Conservation (phyloP, 345 rosid genomes). For the Gossypium thurberi region DNA sequence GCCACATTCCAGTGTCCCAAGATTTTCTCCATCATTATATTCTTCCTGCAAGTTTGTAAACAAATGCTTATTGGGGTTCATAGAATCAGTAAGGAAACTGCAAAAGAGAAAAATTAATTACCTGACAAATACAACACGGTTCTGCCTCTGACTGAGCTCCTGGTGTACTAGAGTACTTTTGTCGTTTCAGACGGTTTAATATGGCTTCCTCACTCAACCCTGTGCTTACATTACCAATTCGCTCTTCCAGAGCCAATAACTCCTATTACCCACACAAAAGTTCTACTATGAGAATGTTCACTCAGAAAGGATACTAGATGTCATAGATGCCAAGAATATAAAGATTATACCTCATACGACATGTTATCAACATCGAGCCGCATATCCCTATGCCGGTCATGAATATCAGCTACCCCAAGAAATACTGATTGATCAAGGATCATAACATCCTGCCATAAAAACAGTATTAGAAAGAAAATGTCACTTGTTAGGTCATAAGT, state of each 20-base stretch:
- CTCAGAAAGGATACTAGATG: not conserved
- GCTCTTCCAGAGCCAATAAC: slow-evolving; percentile 77
- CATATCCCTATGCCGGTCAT: slow-evolving; percentile 89
- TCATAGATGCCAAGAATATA: not conserved
- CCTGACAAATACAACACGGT: slow-evolving; percentile 93
- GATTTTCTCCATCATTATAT: slow-evolving; percentile 50
- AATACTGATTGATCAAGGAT: slow-evolving; percentile 63
- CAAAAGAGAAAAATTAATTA: slow-evolving; percentile 18
- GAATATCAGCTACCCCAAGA: slow-evolving; percentile 54
- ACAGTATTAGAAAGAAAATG: slow-evolving; percentile 10
- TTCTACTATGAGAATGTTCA: not conserved
- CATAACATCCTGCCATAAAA: slow-evolving; percentile 63
- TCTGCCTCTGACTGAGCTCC: slow-evolving; percentile 42
- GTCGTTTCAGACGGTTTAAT: slow-evolving; percentile 36
- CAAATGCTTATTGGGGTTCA: not conserved
- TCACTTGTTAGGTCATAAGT: not conserved
- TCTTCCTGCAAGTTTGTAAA: slow-evolving; percentile 50
- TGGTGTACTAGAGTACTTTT: slow-evolving; percentile 23
- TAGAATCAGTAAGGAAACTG: not conserved
- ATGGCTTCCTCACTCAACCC: slow-evolving; percentile 75
- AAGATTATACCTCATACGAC: slow-evolving; percentile 74
- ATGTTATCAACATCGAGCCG: slow-evolving; percentile 95
- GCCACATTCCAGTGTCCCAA: slow-evolving; percentile 70
- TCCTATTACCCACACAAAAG: slow-evolving; percentile 42
- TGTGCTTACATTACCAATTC: slow-evolving; percentile 83